A percentile compares a stretch with the other conserved stretches of the same genome.
Evolutionary conservation across 306 rosid genomes (phyloP).

Genomic region (Prunus kanzakura): DNA sequence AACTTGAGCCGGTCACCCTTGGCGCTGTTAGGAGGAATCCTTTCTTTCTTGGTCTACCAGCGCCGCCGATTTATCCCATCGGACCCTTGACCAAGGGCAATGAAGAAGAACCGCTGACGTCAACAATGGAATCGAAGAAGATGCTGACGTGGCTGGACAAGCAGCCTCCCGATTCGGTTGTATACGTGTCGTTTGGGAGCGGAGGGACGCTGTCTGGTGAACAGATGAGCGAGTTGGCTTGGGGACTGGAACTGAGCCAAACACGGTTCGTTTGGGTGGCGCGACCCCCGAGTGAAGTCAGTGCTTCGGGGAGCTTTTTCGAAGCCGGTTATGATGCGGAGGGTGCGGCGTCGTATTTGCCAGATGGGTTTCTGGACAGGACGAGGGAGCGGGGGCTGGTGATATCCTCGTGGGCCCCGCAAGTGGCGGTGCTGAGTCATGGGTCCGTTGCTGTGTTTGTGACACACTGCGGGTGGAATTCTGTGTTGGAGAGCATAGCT

Average conservation of each 20-base stretch:
- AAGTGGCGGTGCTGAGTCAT: constrained; percentile 9
- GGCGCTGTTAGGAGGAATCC: background rate
- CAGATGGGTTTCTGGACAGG: constrained; percentile 23
- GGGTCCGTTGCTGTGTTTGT: constrained; percentile 21
- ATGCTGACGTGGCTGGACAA: constrained; percentile 52
- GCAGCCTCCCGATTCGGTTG: constrained; percentile 49
- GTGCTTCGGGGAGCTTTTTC: constrained; percentile 11
- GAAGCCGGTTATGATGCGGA: background rate
- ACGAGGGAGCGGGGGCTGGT: constrained; percentile 7
- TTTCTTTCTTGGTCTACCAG: constrained; percentile 9
- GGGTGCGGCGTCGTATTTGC: background rate
- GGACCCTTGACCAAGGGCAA: constrained; percentile 33
- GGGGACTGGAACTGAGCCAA: constrained; percentile 48
- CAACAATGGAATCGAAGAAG: background rate
- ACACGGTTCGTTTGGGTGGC: constrained; percentile 57
- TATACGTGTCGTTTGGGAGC: constrained; percentile 57
- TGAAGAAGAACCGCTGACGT: background rate
- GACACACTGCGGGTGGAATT: constrained; percentile 33
- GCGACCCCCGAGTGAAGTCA: constrained; percentile 34
- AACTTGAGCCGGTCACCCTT: constrained; percentile 5
- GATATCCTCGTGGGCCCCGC: constrained; percentile 24
- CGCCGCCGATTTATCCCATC: constrained; percentile 21
- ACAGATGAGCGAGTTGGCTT: constrained; percentile 41
- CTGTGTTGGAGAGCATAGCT: constrained; percentile 15
- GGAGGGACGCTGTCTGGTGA: constrained; percentile 45